Conservation (phyloP, 345 rosid species). For the Rhizophora mangle region DNA sequence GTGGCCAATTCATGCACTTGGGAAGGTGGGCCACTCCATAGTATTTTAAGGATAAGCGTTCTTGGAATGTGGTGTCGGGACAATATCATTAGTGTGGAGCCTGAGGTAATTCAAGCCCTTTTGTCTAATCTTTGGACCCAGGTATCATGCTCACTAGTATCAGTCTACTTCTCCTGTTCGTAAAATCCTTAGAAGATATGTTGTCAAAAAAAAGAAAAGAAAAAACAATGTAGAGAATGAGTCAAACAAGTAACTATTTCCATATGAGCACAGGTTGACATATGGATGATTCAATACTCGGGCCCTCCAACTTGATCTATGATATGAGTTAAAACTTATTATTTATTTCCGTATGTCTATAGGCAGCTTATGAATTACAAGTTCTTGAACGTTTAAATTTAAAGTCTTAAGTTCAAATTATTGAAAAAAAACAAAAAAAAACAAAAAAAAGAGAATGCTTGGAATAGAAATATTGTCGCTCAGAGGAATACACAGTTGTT, state of each 20-base stretch:
- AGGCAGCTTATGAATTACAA: too few species aligned
- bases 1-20: slow-evolving; percentile 27
- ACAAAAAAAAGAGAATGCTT: too few species aligned
- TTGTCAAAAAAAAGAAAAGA: too few species aligned
- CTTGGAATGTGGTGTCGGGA: slow-evolving; percentile 44
- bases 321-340: background rate
- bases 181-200: slow-evolving; percentile 11
- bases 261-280: slow-evolving; percentile 10
- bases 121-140: slow-evolving; percentile 27
- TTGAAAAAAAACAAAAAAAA: too few species aligned
- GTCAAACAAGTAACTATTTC: slow-evolving; percentile 9
- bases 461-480: too few species aligned
- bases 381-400: too few species aligned
- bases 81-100: slow-evolving; percentile 51
- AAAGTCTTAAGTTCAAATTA: too few species aligned
- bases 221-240: slow-evolving; percentile 20
- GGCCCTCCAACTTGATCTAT: background rate
- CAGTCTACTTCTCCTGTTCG: background rate
- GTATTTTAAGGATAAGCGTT: slow-evolving; percentile 21
- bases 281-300: background rate
- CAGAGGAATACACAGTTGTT: too few species aligned
- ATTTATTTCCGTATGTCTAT: too few species aligned
- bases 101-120: slow-evolving; percentile 13
- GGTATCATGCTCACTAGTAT: slow-evolving; percentile 20
- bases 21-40: slow-evolving; percentile 9